Base-by-base conservation (phyloP, 805 yeast species). In the Wickerhamiella slavikovae region DNA sequence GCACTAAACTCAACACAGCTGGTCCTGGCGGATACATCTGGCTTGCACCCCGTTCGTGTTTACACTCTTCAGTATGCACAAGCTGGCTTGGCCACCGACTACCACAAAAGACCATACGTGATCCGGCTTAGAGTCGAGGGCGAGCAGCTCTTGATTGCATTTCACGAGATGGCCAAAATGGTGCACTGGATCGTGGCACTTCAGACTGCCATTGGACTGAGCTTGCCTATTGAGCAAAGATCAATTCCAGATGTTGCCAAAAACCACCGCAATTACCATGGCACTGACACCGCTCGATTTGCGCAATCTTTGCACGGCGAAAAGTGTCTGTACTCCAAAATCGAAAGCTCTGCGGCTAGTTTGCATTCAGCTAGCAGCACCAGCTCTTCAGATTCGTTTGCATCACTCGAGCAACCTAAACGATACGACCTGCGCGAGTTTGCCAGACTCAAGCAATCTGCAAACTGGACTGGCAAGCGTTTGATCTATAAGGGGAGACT, bases 31-130 rank as follows among this genome's bases (percentile, higher is more conserved):
- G n/a, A n/a, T n/a, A n/a, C n/a, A n/a, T n/a, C n/a, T n/a, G n/a
- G n/a, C n/a, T n/a, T n/a, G n/a, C n/a, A n/a, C n/a, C n/a, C n/a
- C n/a, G 21, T 18, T 18, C 21, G 21, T 18, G 21, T 18, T 18
- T 18, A 18, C 21, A 18, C 10, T 18, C 10, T 18, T 18, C 21
- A 18, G 9, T 10, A 18, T 6, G 6, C 21, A 18, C 21, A 18
- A 18, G 21, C n/a, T n/a, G 98, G 98, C 0, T 55, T 80, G 10
- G 94, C 96, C 0, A 59, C 68, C 2, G 98, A 85, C 51, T 80
- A 80, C 50, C 64, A 62, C 33, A 79, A 80, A 48, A 65, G 64
- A 38, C 31, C 29, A 13, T 17, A 36, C 28, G 22, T 30, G 2
- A 24, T 43, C 12, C 55, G 98, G 29, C 40, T 85, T 12, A 64